These are phyloP conservation scores for Hericium alpestre DNA, from an alignment of 768 basidiomycete genomes.

Conservation along the genomic window DNA sequence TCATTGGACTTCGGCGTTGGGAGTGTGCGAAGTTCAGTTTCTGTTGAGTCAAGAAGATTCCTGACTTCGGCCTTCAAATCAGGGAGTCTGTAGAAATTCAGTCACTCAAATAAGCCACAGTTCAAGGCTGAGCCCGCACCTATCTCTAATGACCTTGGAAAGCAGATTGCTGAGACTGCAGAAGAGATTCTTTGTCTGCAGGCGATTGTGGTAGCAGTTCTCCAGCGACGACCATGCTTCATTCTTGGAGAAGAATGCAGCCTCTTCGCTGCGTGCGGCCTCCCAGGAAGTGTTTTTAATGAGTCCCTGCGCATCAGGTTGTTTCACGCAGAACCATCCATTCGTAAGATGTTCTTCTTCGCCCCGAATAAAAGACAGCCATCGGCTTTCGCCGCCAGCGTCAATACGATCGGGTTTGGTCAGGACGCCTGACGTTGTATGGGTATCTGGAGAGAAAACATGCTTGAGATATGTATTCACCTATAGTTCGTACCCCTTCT, in stretches of 20 bases:
- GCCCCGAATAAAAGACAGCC: constrained; percentile 49
- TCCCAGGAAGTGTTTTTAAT: constrained; percentile 46
- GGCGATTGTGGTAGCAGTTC: constrained; percentile 33
- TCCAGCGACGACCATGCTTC: constrained; percentile 49
- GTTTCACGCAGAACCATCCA: constrained; percentile 43
- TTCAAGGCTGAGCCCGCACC: constrained; percentile 27
- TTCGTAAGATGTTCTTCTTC: constrained; percentile 41
- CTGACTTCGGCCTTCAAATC: constrained; percentile 50
- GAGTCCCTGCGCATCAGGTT: constrained; percentile 37
- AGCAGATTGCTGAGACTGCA: constrained; percentile 49
- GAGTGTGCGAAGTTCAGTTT: constrained; percentile 21
- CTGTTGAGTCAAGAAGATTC: constrained; percentile 29
- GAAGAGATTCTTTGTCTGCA: constrained; percentile 48
- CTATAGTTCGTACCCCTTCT: constrained; percentile 57
- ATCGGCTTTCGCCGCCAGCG: constrained; percentile 38
- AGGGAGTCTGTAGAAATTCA: constrained; percentile 38
- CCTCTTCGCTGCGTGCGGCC: constrained; percentile 47
- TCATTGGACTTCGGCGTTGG: constrained; percentile 47
- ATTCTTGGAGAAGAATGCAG: constrained; percentile 42
- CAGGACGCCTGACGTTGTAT: constrained; percentile 40
- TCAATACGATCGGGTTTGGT: constrained; percentile 68
- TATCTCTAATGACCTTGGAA: constrained; percentile 49
- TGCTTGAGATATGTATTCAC: constrained; percentile 22
- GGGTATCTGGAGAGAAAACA: background rate
- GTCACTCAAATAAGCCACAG: background rate